Evolutionary conservation across 148 eudicot species (phyloP).

Genomic region (Diospyros lotus): DNA sequence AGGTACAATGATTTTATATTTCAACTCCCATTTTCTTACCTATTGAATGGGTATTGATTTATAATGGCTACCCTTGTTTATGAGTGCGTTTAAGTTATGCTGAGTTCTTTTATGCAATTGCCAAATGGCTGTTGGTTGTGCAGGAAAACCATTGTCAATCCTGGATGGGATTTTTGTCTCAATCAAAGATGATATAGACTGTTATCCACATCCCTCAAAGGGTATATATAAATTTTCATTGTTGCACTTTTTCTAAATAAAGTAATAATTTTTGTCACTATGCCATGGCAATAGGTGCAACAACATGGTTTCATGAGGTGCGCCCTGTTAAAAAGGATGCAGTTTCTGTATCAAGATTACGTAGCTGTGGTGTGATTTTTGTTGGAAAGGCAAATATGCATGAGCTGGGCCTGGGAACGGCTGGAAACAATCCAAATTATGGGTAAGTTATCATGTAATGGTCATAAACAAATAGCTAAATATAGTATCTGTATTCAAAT

Average conservation of each 20-base stretch:
- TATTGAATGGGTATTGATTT: conserved; percentile 9
- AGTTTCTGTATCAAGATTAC: conserved; percentile 71
- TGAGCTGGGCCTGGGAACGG: conserved; percentile 88
- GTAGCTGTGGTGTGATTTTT: conserved; percentile 82
- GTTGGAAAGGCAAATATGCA: conserved; percentile 99
- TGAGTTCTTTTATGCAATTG: not conserved
- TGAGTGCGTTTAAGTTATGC: not conserved
- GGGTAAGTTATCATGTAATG: conserved; percentile 51
- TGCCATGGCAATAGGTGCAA: conserved; percentile 53
- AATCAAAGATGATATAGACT: conserved; percentile 96
- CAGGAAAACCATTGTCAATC: conserved; percentile 80
- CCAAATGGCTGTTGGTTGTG: conserved; percentile 14
- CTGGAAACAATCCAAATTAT: conserved; percentile 87
- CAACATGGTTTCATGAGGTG: conserved; percentile 87
- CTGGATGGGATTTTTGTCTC: conserved; percentile 94
- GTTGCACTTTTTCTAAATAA: not conserved
- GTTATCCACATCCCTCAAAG: conserved; percentile 80
- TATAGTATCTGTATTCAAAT: not conserved
- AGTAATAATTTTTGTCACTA: conserved; percentile 1
- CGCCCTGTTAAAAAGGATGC: conserved; percentile 78
- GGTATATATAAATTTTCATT: conserved; percentile 32
- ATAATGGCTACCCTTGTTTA: not conserved
- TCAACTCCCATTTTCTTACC: not conserved
- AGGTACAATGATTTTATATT: conserved; percentile 42
- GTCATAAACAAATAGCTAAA: not conserved